Evolutionary conservation across 148 eudicot species (phyloP).

Genomic region (Camellia lanceoleosa): DNA sequence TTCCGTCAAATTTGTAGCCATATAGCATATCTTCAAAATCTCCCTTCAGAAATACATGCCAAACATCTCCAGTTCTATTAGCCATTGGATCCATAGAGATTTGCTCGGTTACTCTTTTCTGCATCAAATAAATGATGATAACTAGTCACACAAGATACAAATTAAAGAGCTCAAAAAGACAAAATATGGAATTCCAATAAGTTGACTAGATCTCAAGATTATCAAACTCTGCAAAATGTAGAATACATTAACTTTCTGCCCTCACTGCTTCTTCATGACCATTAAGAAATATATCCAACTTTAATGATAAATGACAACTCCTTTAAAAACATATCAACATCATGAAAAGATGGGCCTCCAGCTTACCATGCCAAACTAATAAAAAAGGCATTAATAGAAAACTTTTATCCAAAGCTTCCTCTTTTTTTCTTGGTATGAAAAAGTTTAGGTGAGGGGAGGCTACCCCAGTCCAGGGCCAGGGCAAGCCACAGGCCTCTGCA

Average conservation of each 20-base stretch:
- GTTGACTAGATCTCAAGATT: background rate
- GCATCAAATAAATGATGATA: conserved; percentile 28
- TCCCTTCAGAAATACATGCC: conserved; percentile 89
- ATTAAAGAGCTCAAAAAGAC: background rate
- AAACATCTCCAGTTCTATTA: conserved; percentile 88
- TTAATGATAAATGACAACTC: background rate
- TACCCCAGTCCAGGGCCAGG: too few relatives aligned
- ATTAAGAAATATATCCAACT: background rate
- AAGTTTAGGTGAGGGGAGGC: too few relatives aligned
- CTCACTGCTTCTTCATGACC: background rate
- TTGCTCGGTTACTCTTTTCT: conserved; percentile 72
- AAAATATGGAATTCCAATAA: background rate
- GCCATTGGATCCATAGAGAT: conserved; percentile 69
- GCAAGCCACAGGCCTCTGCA: too few relatives aligned
- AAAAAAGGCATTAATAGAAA: background rate
- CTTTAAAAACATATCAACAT: background rate
- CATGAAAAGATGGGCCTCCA: background rate
- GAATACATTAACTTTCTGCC: background rate
- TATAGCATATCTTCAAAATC: conserved; percentile 71
- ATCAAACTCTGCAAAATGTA: background rate
- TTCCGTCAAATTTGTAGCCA: conserved; percentile 79
- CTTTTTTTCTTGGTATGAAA: too few relatives aligned
- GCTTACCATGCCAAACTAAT: background rate
- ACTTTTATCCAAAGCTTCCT: background rate
- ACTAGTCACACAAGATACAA: background rate